Conservation (phyloP, 2,329 filamentous ascomycete genomes). For the Epichloe amarillans region DNA sequence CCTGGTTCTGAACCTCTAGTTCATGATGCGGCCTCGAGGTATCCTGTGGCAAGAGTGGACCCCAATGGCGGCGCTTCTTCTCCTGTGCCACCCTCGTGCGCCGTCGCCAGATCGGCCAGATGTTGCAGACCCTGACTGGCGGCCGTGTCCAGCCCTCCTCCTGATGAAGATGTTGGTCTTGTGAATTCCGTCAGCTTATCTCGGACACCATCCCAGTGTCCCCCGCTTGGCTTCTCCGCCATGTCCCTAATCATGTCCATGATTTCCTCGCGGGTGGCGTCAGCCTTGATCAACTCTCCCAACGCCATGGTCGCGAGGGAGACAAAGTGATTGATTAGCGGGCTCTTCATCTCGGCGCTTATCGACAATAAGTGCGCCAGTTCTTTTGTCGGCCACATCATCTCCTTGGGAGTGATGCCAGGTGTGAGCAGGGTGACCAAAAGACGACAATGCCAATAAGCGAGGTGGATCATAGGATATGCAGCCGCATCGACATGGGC, state of each 20-base stretch:
- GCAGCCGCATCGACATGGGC: slow-evolving; percentile 36
- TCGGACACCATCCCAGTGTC: slow-evolving; percentile 44
- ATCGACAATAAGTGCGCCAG: slow-evolving; percentile 44
- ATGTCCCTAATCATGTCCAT: slow-evolving; percentile 41
- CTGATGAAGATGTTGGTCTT: slow-evolving; percentile 20
- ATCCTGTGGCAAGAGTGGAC: slow-evolving; percentile 21
- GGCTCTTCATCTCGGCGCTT: slow-evolving; percentile 42
- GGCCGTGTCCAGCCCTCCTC: slow-evolving; percentile 20
- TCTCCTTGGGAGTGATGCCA: slow-evolving; percentile 39
- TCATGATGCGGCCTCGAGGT: slow-evolving; percentile 15
- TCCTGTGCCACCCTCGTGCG: slow-evolving; percentile 21
- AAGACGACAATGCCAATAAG: slow-evolving; percentile 57
- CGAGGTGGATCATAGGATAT: slow-evolving; percentile 47
- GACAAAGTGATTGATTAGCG: slow-evolving; percentile 55
- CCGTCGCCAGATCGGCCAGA: slow-evolving; percentile 43
- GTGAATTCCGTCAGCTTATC: slow-evolving; percentile 26
- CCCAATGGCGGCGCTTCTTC: slow-evolving; percentile 20
- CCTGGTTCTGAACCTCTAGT: no score
- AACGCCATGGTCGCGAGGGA: slow-evolving; percentile 47
- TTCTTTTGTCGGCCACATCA: slow-evolving; percentile 47
- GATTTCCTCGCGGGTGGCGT: slow-evolving; percentile 44
- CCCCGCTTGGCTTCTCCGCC: slow-evolving; percentile 35
- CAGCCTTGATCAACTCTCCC: slow-evolving; percentile 41
- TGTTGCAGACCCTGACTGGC: slow-evolving; percentile 45
- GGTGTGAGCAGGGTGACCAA: slow-evolving; percentile 48